A percentile compares a stretch with the other conserved stretches of the same genome.
phyloP scores from a whole-genome alignment of 1,284 basidiomycete species.

The Takashimella koratensis region DNA sequence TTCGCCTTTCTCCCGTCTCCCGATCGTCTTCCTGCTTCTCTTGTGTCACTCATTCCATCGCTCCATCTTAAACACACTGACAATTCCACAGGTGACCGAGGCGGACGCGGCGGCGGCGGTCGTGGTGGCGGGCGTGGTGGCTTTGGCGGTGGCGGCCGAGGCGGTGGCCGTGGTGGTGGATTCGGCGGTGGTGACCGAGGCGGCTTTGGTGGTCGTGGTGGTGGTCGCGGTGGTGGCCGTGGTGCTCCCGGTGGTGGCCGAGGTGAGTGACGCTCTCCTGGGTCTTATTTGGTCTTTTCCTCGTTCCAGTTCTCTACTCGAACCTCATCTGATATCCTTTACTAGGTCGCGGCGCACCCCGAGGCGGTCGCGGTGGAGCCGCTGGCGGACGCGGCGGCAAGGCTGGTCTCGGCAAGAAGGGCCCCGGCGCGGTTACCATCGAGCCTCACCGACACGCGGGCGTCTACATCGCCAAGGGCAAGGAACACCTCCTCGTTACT shows the following conservation, averaged over 20 bases:
- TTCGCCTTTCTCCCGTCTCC: too few relatives aligned
- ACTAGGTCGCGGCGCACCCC: slow-evolving; percentile 41
- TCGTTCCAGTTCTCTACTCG: too few relatives aligned
- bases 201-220: slow-evolving; percentile 33
- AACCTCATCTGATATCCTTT: too few relatives aligned
- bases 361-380: slow-evolving; percentile 53
- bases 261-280: slow-evolving; percentile 16
- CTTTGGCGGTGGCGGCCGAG: slow-evolving; percentile 44
- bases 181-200: slow-evolving; percentile 39
- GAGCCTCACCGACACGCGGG: slow-evolving; percentile 95
- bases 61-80: too few relatives aligned
- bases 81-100: slow-evolving; percentile 51
- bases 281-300: neutral
- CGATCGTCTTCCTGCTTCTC: too few relatives aligned
- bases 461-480: slow-evolving; percentile 84
- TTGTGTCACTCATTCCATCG: too few relatives aligned
- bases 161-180: slow-evolving; percentile 47
- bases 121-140: slow-evolving; percentile 50
- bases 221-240: slow-evolving; percentile 24
- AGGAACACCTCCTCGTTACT: slow-evolving; percentile 96
- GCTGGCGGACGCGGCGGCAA: slow-evolving; percentile 52
- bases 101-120: slow-evolving; percentile 48
- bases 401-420: slow-evolving; percentile 59
- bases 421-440: slow-evolving; percentile 81
- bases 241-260: slow-evolving; percentile 34